A percentile compares a stretch with the other conserved stretches of the same genome.
phyloP scores from a whole-genome alignment of 2,329 filamentous ascomycete genomes.

The Annulohypoxylon truncatum region DNA sequence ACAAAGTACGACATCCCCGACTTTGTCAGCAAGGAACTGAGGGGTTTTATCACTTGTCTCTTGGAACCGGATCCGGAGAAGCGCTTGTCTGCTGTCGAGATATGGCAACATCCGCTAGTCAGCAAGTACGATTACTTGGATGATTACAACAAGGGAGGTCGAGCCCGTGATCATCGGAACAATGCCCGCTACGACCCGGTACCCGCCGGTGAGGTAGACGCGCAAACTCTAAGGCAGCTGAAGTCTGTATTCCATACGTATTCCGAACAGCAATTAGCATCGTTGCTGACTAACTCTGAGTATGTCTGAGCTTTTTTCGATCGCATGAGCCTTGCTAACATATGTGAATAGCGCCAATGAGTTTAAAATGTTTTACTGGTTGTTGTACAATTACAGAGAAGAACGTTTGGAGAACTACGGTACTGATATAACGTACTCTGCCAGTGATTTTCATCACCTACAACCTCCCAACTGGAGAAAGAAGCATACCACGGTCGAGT shows the following conservation, averaged over 20 bases:
- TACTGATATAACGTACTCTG: constrained; percentile 81
- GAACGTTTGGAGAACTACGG: constrained; percentile 90
- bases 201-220: constrained; percentile 76
- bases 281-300: constrained; percentile 74
- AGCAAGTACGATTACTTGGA: constrained; percentile 84
- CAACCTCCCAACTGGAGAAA: constrained; percentile 68
- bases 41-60: constrained; percentile 83
- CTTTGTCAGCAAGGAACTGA: constrained; percentile 74
- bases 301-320: constrained; percentile 56
- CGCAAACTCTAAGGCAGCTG: constrained; percentile 85
- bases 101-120: constrained; percentile 90
- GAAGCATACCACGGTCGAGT: constrained; percentile 71
- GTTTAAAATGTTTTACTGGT: constrained; percentile 92
- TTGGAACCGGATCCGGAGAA: constrained; percentile 80
- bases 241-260: constrained; percentile 92
- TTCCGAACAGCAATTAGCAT: constrained; percentile 75
- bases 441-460: constrained; percentile 91
- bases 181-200: constrained; percentile 70
- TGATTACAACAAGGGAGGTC: constrained; percentile 67
- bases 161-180: constrained; percentile 68
- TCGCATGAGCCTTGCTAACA: constrained; percentile 41
- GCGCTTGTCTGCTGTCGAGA: constrained; percentile 81
- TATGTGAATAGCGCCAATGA: constrained; percentile 75
- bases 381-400: constrained; percentile 84
- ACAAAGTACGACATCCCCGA: constrained; percentile 71